Conservation (phyloP, 2,329 filamentous ascomycete species). For the Emergomyces pasteurianus region DNA sequence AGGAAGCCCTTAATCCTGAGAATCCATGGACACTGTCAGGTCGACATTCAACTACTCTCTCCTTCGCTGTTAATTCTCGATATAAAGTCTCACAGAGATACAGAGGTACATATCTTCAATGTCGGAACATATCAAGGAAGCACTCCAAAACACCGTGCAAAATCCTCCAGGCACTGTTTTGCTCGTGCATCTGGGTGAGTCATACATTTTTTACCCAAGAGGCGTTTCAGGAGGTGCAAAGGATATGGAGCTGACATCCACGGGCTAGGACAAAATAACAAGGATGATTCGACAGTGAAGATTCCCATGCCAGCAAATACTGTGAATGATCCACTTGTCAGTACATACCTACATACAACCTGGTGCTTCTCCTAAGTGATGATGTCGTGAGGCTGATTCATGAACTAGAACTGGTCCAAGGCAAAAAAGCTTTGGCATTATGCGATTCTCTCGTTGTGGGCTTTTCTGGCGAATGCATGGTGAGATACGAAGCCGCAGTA, state of each 20-base stretch:
- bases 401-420: neutral
- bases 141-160: neutral
- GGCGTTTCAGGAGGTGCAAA: neutral
- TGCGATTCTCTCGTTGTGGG: neutral
- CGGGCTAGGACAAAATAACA: neutral
- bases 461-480: neutral
- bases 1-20: neutral
- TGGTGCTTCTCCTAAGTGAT: neutral
- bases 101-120: neutral
- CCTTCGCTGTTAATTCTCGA: neutral
- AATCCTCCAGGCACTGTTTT: neutral
- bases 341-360: neutral
- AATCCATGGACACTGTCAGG: neutral
- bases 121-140: neutral
- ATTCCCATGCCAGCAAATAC: neutral
- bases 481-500: neutral
- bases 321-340: neutral
- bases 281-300: neutral
- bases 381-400: neutral
- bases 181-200: neutral
- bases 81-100: neutral
- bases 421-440: neutral
- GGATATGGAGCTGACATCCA: neutral
- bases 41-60: neutral
- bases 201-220: neutral